These are phyloP conservation scores for Trichoderma endophyticum DNA, from an alignment of 2,329 filamentous ascomycete species.

Conservation along the genomic window DNA sequence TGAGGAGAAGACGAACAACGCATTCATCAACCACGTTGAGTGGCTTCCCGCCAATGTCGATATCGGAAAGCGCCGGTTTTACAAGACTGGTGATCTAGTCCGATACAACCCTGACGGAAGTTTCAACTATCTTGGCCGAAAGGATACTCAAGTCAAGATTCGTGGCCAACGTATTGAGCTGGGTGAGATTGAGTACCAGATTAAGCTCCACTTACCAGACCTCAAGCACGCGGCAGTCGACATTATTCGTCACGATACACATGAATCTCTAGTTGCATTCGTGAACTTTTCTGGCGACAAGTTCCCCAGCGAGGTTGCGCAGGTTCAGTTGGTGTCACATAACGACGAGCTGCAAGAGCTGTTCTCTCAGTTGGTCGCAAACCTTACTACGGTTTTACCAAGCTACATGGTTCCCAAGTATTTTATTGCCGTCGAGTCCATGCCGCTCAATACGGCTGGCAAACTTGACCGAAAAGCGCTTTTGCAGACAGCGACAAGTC, in stretches of 20 bases:
- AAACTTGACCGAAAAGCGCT: background rate
- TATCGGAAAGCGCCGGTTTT: slow-evolving; percentile 27
- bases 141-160: slow-evolving; percentile 55
- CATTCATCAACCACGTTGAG: slow-evolving; percentile 17
- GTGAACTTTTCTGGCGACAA: background rate
- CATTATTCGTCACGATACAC: background rate
- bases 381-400: background rate
- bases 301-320: background rate
- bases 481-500: background rate
- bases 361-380: background rate
- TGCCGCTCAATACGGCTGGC: background rate
- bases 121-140: slow-evolving; percentile 46
- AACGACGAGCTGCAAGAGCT: background rate
- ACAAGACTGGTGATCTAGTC: slow-evolving; percentile 46
- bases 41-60: background rate
- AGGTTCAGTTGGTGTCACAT: background rate
- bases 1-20: slow-evolving; percentile 18
- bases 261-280: background rate
- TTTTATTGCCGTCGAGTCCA: background rate
- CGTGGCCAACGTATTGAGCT: slow-evolving; percentile 53
- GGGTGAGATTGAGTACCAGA: slow-evolving; percentile 22
- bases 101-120: slow-evolving; percentile 37
- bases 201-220: background rate
- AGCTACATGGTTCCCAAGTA: slow-evolving; percentile 10
- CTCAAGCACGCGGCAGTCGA: background rate